These are phyloP conservation scores for Xylaria curta DNA, from an alignment of 495 filamentous ascomycete genomes.

Conservation along the genomic window DNA sequence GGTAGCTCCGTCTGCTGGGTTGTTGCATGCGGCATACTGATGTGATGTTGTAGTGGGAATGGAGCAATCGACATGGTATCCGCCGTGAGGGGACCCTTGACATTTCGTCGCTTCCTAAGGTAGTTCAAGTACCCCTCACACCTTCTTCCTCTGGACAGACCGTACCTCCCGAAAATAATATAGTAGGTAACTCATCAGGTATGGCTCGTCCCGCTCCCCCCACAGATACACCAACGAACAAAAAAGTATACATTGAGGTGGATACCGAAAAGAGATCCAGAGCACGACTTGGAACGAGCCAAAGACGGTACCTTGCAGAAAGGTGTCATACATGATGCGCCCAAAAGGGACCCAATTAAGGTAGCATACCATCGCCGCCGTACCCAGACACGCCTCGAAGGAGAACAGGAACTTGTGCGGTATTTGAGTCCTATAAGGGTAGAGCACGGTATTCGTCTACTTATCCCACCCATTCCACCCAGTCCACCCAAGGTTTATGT, in stretches of 20 bases:
- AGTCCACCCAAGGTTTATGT: too few species aligned
- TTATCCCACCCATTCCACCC: neutral
- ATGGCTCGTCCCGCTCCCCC: neutral
- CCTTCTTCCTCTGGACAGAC: too few species aligned
- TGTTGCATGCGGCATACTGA: neutral
- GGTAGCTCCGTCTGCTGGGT: neutral
- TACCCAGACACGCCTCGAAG: neutral
- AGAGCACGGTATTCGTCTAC: neutral
- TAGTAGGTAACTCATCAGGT: neutral
- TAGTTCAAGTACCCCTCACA: neutral
- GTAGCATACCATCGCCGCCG: neutral
- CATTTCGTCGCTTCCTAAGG: too few species aligned
- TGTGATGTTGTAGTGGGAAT: neutral
- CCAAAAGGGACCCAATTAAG: slow-evolving; percentile 1
- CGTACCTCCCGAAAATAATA: neutral
- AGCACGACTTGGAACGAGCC: slow-evolving; percentile 22
- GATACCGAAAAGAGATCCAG: slow-evolving; percentile 18
- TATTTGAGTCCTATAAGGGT: neutral
- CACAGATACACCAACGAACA: neutral
- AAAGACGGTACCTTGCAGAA: slow-evolving; percentile 38
- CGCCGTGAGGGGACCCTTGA: neutral
- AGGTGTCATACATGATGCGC: slow-evolving; percentile 20
- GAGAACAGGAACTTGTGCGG: neutral
- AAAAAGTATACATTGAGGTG: slow-evolving; percentile 2
- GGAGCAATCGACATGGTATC: neutral